Conservation (phyloP, 306 rosid genomes). For the Purshia tridentata region DNA sequence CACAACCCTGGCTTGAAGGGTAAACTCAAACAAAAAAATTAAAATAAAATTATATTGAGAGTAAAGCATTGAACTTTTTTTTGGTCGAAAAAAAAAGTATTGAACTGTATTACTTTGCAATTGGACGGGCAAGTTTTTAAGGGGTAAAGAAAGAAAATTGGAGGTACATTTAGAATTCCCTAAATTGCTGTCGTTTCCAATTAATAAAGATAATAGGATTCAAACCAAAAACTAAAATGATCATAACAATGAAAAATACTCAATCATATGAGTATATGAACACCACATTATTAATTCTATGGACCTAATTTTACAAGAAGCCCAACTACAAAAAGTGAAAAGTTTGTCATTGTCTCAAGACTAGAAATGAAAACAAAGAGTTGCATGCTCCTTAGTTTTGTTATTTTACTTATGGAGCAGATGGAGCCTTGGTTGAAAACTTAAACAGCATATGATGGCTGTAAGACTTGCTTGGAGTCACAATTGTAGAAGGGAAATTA, state of each 20-base stretch:
- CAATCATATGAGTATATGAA: neutral
- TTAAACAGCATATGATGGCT: slow-evolving; percentile 49
- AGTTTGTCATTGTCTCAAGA: neutral
- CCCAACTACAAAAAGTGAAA: neutral
- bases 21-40: too few species aligned
- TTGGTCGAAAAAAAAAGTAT: too few species aligned
- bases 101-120: too few species aligned
- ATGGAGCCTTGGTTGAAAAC: slow-evolving; percentile 46
- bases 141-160: too few species aligned
- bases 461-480: slow-evolving; percentile 53
- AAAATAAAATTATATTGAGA: too few species aligned
- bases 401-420: slow-evolving; percentile 1
- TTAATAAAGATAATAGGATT: neutral
- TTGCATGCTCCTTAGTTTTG: neutral
- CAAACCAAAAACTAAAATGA: neutral
- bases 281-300: neutral
- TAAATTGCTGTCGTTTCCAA: too few species aligned
- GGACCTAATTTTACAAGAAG: neutral
- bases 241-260: neutral
- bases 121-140: too few species aligned
- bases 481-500: slow-evolving; percentile 75
- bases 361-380: neutral
- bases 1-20: too few species aligned
- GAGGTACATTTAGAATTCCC: too few species aligned
- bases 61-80: too few species aligned